These are phyloP conservation scores for Pelargonium fulgidum DNA, from an alignment of 441 rosid species.

Conservation along the genomic window DNA sequence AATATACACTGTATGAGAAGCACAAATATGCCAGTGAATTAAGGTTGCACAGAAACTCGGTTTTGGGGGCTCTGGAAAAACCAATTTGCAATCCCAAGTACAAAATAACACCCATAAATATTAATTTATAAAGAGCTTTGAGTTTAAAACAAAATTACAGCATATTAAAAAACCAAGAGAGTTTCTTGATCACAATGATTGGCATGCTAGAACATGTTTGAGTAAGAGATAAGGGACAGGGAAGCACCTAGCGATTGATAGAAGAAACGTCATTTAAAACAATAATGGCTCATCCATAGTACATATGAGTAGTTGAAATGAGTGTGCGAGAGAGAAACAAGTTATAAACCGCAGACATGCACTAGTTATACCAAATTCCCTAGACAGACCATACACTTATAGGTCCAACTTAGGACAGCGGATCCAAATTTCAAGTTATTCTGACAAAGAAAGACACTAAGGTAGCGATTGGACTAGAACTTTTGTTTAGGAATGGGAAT, in stretches of 20 bases:
- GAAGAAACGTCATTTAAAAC: neutral
- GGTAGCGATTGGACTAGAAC: no score
- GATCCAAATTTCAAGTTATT: neutral
- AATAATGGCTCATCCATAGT: neutral
- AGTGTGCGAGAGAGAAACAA: neutral
- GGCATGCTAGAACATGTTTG: neutral
- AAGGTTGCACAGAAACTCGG: neutral
- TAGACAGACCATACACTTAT: neutral
- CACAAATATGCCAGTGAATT: neutral
- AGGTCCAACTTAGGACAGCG: neutral
- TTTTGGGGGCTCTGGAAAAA: neutral
- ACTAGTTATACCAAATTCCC: neutral
- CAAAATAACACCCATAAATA: neutral
- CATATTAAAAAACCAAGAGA: neutral
- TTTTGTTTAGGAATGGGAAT: no score
- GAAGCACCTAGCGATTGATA: neutral
- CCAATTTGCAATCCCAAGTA: neutral
- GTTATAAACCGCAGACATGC: neutral
- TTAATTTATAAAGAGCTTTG: neutral
- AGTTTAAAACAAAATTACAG: neutral
- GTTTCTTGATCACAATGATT: neutral
- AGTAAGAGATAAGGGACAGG: neutral
- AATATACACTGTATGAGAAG: slow-evolving; percentile 9
- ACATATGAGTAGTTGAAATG: neutral
- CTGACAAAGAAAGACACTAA: no score